Base-by-base conservation (phyloP, 768 basidiomycete species). In the Russula sp. region DNA sequence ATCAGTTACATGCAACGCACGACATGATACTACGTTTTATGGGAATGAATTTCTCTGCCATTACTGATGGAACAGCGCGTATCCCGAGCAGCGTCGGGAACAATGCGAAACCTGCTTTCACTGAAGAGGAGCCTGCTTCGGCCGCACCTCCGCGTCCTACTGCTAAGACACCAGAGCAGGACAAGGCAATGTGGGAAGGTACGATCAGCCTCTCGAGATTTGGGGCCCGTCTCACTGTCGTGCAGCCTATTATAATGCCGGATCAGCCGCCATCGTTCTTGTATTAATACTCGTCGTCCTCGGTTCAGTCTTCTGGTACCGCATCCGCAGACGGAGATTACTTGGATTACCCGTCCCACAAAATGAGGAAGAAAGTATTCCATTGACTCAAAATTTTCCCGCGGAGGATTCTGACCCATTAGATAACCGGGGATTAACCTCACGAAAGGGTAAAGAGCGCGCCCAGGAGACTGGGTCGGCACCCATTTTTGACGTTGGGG, bases 21-120 rank as follows among this genome's bases (percentile, higher is more conserved):
- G 97, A 99, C 75, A 98, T 98, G 97, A 96, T 99, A 69, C 84
- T 97, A 46, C 91, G 97, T 16, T 99, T 99, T 79, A 92, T 98
- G 88, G 88, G 85, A 57, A 85, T 94, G 64, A 89, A 98, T 77
- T 91, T 96, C 70, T 83, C 88, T 28, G 81, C 85, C 2, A 82
- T 98, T 62, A 79, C 87, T 2, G 93, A 90, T 26, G 87, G 90
- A 36, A 87, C 92, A 0, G 93, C 92, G 2, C 80, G 76, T 57
- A 89, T 95, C 62, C 88, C 92, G 16, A 92, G 89, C 64, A 84
- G 83, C 44, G 80, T 99, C 30, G 97, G 95, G 14, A 79, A 80
- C 48, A 78, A 84, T 38, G 76, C 76, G n/a, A 90, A 94, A 71
- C 87, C 90, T 3, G 69, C 83, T 20, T 83, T 88, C 53, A 69